Percentiles rank a stretch among this genome's conserved stretches.
phyloP scores from a whole-genome alignment of 2,329 filamentous ascomycete species.

The Fusarium hostae region DNA sequence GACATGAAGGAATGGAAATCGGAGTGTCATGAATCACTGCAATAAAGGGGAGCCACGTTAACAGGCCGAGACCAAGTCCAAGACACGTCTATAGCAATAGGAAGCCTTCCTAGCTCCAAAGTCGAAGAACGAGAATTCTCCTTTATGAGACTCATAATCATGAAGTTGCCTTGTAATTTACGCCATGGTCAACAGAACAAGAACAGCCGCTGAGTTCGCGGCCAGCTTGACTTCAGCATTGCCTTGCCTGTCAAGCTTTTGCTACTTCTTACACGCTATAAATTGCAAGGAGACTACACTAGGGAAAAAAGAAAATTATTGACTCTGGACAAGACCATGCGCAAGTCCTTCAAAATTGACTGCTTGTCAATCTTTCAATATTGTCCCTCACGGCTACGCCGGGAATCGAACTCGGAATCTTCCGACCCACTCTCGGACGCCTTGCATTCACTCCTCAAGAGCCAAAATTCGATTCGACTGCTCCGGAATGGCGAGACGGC shows the following conservation, averaged over 20 bases:
- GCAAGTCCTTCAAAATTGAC: neutral
- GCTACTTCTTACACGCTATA: too few species aligned
- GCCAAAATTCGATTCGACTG: neutral
- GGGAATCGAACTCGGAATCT: neutral
- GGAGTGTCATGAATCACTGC: too few species aligned
- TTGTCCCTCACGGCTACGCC: neutral
- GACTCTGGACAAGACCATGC: too few species aligned
- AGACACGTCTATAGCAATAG: neutral
- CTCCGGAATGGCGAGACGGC: neutral
- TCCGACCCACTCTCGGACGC: slow-evolving; percentile 6
- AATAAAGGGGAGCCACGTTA: neutral
- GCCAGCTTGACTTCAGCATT: neutral
- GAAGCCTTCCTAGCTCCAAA: neutral
- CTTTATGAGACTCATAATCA: rapidly evolving
- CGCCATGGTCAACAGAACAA: neutral
- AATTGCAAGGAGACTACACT: neutral
- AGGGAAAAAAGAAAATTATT: too few species aligned
- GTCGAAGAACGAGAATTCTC: neutral
- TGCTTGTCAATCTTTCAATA: too few species aligned
- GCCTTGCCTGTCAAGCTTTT: neutral
- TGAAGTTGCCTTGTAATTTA: neutral
- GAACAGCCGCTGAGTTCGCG: neutral
- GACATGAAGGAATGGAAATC: neutral
- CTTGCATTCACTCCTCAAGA: neutral
- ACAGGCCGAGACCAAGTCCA: too few species aligned